Base-by-base conservation (phyloP, 73 alveolate genomes). In the Tetrahymena elliotti region DNA sequence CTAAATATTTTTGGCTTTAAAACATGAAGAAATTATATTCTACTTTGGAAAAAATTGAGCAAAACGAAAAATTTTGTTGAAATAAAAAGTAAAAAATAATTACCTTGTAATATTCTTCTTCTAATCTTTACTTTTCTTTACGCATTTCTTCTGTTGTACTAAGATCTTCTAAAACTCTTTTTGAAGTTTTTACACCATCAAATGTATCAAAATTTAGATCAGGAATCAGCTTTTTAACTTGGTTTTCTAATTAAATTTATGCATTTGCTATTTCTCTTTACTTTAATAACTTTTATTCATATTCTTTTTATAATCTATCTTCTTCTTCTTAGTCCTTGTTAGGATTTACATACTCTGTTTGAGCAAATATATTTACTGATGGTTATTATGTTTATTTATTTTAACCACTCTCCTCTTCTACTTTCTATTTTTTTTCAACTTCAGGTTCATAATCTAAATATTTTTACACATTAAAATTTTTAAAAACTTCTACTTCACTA, bases 181-280 rank as follows among this genome's bases (percentile, higher is more conserved):
- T 84, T 38, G 94, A 53, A 1, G 41, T 94, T 37, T 83, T 84
- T 37, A 27, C 93, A 10, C 83, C 93, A 94, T 88, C 95, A 88
- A 94, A 94, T 18, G 95, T 84, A 10, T 94, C 95, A 12, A 94
- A 92, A 88, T 53, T 94, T 16, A 94, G 39, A n/a, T 94, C 96
- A 38, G 96, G 96, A 24, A 94, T 83, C 11, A 94, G 38, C 37
- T 84, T 68, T 88, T 94, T 94, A 16, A 94, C 95, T 92, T 84
- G 54, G 36, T 84, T 94, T 52, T 94, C 96, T 93, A 94, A 34
- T 34, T 68, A 68, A 68, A 68, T 68, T 10, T 68, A 68, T 3
- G 88, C 38, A 68, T 68, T 68, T 18, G 88, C 88, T 68, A 68
- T 27, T 68, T 68, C 88, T 11, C 88, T 68, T 68, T 68, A 31